Percentiles rank a stretch among this genome's conserved stretches.
These are phyloP conservation scores for Umbilicus rupestris DNA, from an alignment of 164 flowering plant species.

Conservation along the genomic window DNA sequence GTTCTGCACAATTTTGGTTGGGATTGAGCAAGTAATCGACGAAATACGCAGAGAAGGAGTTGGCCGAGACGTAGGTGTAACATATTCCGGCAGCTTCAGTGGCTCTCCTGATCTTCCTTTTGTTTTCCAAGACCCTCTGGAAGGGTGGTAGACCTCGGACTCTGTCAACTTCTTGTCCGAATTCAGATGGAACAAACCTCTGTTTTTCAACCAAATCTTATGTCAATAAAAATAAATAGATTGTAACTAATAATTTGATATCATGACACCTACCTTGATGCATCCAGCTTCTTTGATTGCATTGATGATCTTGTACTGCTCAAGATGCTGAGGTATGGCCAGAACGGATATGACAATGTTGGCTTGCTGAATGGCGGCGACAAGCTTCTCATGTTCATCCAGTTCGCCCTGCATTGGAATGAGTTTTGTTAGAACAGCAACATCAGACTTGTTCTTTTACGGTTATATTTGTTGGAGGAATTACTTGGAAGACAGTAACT, in stretches of 20 bases:
- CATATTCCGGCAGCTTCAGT: slow-evolving; percentile 26
- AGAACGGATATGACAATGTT: slow-evolving; percentile 21
- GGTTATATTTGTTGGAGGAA: no score
- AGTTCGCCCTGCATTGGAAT: slow-evolving; percentile 18
- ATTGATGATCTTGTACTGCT: slow-evolving; percentile 19
- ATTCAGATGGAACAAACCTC: slow-evolving; percentile 34
- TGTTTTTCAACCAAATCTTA: not conserved
- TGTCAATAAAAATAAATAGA: not conserved
- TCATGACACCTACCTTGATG: slow-evolving; percentile 13
- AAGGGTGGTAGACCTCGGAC: slow-evolving; percentile 22
- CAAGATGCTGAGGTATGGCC: slow-evolving; percentile 20
- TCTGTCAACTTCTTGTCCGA: slow-evolving; percentile 27
- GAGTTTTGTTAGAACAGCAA: not conserved
- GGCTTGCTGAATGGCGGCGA: slow-evolving; percentile 12
- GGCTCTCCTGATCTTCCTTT: slow-evolving; percentile 24
- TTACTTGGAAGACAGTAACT: slow-evolving; percentile 17
- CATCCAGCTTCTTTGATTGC: slow-evolving; percentile 20
- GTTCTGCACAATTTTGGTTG: slow-evolving; percentile 1
- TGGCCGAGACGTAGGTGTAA: slow-evolving; percentile 25
- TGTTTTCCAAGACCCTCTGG: slow-evolving; percentile 18
- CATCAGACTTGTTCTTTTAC: not conserved
- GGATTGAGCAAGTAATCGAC: slow-evolving; percentile 24
- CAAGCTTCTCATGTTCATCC: slow-evolving; percentile 20
- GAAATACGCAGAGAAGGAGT: slow-evolving; percentile 22
- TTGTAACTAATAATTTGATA: not conserved